Percentiles rank a stretch among this genome's conserved stretches.
Conservation (phyloP, 305 asterid species). For the Salvia sclarea region DNA sequence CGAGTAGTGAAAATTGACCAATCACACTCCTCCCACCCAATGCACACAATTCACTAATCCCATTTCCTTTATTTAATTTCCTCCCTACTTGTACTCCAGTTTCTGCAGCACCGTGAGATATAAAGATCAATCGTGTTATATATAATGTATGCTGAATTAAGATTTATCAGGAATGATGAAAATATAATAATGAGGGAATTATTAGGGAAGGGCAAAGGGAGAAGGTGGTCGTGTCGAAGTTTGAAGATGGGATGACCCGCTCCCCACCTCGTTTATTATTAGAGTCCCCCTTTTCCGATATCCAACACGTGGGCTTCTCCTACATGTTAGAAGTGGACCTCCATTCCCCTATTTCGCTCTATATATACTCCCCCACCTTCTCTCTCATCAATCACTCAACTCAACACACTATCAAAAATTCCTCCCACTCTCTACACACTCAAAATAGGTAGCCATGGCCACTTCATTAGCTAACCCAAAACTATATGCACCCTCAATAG, state of each 20-base stretch:
- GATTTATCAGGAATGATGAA: too few relatives aligned
- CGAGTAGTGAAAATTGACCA: constrained; percentile 48
- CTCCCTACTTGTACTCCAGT: too few relatives aligned
- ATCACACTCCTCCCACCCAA: neutral
- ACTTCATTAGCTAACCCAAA: constrained; percentile 55
- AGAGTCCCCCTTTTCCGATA: constrained; percentile 33
- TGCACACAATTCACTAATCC: neutral
- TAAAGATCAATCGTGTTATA: too few relatives aligned
- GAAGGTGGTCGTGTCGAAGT: constrained; percentile 45
- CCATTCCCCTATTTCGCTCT: constrained; percentile 38
- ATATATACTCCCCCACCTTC: constrained; percentile 44
- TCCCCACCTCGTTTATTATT: constrained; percentile 32
- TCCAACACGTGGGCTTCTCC: constrained; percentile 75
- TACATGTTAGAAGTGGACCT: constrained; percentile 54
- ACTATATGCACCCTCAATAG: constrained; percentile 19
- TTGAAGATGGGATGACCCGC: constrained; percentile 38
- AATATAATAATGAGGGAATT: neutral
- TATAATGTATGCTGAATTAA: too few relatives aligned
- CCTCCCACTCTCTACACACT: neutral
- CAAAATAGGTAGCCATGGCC: constrained; percentile 60
- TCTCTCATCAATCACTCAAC: constrained; percentile 31
- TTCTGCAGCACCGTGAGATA: too few relatives aligned
- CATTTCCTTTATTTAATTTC: neutral
- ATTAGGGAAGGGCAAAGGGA: neutral
- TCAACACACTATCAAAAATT: neutral